Percentiles rank a stretch among this genome's conserved stretches.
phyloP scores from a whole-genome alignment of 73 alveolate species.

The Paramecium primaurelia region DNA sequence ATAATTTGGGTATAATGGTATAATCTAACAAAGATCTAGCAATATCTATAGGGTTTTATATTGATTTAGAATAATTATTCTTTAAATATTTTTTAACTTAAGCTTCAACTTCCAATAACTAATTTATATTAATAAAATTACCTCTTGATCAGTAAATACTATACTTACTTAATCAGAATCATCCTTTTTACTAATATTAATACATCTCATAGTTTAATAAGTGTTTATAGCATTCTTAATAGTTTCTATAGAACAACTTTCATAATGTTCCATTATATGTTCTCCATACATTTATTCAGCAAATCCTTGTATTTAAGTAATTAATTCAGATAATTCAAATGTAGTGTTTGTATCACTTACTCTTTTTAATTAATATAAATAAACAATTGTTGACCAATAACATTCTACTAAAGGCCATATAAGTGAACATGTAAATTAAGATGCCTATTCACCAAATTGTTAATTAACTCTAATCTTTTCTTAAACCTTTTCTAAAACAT shows the following conservation, averaged over 20 bases:
- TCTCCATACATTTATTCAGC: constrained; percentile 83
- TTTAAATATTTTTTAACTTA: constrained; percentile 35
- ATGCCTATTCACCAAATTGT: constrained; percentile 63
- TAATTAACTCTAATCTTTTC: constrained; percentile 37
- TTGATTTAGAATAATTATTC: constrained; percentile 33
- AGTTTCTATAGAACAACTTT: constrained; percentile 79
- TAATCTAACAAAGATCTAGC: constrained; percentile 36
- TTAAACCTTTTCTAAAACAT: constrained; percentile 49
- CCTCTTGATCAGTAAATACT: constrained; percentile 1
- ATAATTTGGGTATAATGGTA: constrained; percentile 15
- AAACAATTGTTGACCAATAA: constrained; percentile 83
- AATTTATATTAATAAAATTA: background rate
- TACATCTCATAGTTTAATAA: constrained; percentile 37
- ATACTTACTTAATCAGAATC: background rate
- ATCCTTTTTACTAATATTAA: background rate
- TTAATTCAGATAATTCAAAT: constrained; percentile 42
- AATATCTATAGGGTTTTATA: constrained; percentile 40
- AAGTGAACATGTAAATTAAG: constrained; percentile 70
- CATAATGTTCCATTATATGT: constrained; percentile 69
- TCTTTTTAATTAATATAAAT: constrained; percentile 65
- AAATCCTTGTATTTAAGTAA: constrained; percentile 74
- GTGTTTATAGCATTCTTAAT: constrained; percentile 70
- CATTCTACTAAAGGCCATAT: constrained; percentile 91
- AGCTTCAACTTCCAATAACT: constrained; percentile 42
- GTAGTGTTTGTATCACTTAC: constrained; percentile 30